Base-by-base conservation (phyloP, 2,329 filamentous ascomycete species). In the Fusarium globosum region DNA sequence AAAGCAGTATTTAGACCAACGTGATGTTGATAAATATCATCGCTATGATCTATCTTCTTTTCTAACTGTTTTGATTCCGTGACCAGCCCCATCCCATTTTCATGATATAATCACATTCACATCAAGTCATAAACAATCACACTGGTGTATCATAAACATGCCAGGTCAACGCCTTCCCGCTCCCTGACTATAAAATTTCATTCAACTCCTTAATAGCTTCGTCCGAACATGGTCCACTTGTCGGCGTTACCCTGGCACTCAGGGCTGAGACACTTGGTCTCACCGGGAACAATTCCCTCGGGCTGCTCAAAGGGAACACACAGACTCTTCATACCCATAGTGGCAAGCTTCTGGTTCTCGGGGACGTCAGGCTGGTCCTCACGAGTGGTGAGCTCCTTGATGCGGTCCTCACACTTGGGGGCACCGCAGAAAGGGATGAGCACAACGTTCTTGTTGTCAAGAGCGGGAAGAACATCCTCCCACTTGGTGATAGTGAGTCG, bases 191-290 rank as follows among this genome's bases (percentile, higher is more conserved):
- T 73, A 43, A 70, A 76, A 77, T 61, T 57, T 42, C 58, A 53
- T 59, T 56, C 41, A 64, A 52, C 55, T 69, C 57, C 58, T 74
- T 87, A 90, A 80, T 90, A 91, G 80, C 88, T 92, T 85, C 93
- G 88, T 79, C 96, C 96, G 83, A 98, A 98, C 91, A 98, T 93
- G 83, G 94, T 93, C 93, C 94, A 98, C 79, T 92, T 89, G 87
- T 96, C 90, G 23, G 96, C 96, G 57, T 90, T 85, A 73, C 86
- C 87, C 69, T 87, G 86, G 85, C 96, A 98, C 79, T 96, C 92
- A 46, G 96, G 96, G 87, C 94, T 98, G 78, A 96, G 87, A 82
- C 96, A 99, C 84, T 96, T 95, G 66, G 94, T 97, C 85, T 94
- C 92, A 56, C 94, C 95, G 74, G 90, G 86, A 72, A 93, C 88